phyloP scores from a whole-genome alignment of 768 basidiomycete genomes.

The Coprinopsis sp. region DNA sequence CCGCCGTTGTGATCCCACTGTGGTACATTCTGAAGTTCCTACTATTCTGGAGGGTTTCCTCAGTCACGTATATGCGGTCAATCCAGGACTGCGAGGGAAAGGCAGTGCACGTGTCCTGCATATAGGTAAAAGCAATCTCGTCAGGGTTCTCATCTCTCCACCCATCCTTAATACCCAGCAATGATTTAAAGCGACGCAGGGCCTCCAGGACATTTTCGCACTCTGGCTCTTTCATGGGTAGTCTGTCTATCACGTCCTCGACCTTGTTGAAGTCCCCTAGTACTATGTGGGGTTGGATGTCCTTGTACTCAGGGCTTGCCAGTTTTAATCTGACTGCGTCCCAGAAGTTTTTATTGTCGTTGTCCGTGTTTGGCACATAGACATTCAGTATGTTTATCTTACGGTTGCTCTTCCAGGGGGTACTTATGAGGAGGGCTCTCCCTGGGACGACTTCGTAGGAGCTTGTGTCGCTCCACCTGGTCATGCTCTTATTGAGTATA shows the following conservation, averaged over 20 bases:
- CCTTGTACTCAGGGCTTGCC: neutral
- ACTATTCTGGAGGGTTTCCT: slow-evolving; percentile 4
- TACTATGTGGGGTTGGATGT: slow-evolving; percentile 25
- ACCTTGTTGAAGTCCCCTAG: slow-evolving; percentile 40
- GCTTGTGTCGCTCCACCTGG: slow-evolving; percentile 10
- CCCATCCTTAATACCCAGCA: slow-evolving; percentile 22
- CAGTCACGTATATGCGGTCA: slow-evolving; percentile 31
- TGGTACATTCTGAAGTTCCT: slow-evolving; percentile 23
- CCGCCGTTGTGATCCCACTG: slow-evolving; percentile 19
- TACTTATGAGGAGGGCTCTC: slow-evolving; percentile 16
- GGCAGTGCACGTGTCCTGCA: slow-evolving; percentile 12
- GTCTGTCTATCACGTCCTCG: slow-evolving; percentile 31
- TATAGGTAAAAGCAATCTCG: slow-evolving; percentile 22
- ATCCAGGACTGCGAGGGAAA: slow-evolving; percentile 23
- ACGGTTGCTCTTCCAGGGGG: slow-evolving; percentile 14
- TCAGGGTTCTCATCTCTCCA: slow-evolving; percentile 26
- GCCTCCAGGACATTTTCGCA: neutral
- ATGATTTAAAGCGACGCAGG: slow-evolving; percentile 18
- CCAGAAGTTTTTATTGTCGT: slow-evolving; percentile 27
- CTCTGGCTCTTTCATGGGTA: slow-evolving; percentile 19
- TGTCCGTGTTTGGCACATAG: slow-evolving; percentile 29
- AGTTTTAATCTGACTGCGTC: no score
- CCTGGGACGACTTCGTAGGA: slow-evolving; percentile 20
- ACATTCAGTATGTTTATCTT: slow-evolving; percentile 22
- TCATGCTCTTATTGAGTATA: slow-evolving; percentile 26